These are phyloP conservation scores for Kodamaea leandrae DNA, from an alignment of 805 yeast species.

Conservation along the genomic window DNA sequence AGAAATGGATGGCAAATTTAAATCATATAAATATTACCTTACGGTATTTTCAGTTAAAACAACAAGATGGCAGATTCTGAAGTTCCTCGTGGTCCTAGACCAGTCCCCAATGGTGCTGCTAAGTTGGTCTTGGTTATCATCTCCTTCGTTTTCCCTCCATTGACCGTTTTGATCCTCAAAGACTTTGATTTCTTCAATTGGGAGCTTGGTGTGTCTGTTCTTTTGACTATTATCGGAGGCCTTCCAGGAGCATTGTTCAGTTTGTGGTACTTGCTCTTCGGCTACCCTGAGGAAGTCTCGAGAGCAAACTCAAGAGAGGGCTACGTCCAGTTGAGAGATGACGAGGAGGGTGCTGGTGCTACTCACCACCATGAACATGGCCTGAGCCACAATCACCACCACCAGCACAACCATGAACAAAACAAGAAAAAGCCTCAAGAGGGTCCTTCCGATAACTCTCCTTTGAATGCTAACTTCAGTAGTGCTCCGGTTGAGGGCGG, in stretches of 20 bases:
- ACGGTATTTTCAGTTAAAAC: neutral
- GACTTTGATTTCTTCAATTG: conserved; percentile 30
- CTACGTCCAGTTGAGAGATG: conserved; percentile 21
- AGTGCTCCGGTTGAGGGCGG: conserved; percentile 1
- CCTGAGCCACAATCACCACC: conserved; percentile 1
- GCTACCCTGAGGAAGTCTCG: conserved; percentile 6
- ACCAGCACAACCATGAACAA: conserved; percentile 1
- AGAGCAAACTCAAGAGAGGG: conserved; percentile 15
- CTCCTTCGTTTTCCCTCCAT: conserved; percentile 38
- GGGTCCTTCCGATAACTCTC: neutral
- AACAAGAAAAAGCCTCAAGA: neutral
- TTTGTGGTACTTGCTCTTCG: conserved; percentile 19
- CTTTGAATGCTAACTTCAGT: neutral
- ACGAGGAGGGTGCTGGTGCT: conserved; percentile 12
- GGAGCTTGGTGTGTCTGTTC: conserved; percentile 31
- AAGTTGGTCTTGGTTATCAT: conserved; percentile 19
- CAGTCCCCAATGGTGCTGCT: conserved; percentile 9
- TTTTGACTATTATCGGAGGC: conserved; percentile 33
- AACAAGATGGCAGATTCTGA: neutral
- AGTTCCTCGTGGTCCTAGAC: neutral
- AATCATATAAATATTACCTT: neutral
- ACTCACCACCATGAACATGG: neutral
- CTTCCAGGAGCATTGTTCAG: conserved; percentile 35
- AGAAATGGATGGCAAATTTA: neutral
- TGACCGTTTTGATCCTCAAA: conserved; percentile 33